phyloP scores from a whole-genome alignment of 2,329 filamentous ascomycete species.

The Cadophora gregata region DNA sequence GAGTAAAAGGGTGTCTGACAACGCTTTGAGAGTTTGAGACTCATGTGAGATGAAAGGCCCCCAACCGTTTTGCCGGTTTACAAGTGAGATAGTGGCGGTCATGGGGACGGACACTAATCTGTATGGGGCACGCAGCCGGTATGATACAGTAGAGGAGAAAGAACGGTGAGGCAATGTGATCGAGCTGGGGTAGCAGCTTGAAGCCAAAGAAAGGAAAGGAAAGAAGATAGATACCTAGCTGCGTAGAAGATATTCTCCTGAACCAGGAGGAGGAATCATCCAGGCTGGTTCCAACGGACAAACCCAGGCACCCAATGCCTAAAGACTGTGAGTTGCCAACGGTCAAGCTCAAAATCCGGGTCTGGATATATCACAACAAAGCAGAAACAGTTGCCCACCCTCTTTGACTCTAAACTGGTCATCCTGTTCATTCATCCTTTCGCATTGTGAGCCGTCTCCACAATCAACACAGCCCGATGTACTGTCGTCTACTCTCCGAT shows the following conservation, averaged over 20 bases:
- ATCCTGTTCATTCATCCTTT: too few species aligned
- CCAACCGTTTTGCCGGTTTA: constrained; percentile 7
- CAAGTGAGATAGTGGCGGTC: constrained; percentile 14
- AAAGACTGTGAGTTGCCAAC: not conserved
- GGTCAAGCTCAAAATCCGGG: not conserved
- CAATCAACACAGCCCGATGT: constrained; percentile 8
- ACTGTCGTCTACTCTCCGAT: constrained; percentile 9
- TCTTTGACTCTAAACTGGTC: not conserved
- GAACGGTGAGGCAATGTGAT: constrained; percentile 7
- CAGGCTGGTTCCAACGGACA: not conserved
- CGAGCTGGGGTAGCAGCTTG: constrained; percentile 13
- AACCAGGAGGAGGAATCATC: not conserved
- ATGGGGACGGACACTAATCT: not conserved
- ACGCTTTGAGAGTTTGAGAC: not conserved
- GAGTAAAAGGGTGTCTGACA: not conserved
- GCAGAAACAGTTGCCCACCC: not conserved
- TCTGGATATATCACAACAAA: not conserved
- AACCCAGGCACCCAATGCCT: not conserved
- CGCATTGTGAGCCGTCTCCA: constrained; percentile 18
- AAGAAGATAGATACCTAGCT: not conserved
- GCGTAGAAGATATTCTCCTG: not conserved
- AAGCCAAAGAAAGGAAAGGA: not conserved
- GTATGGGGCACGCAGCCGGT: not conserved
- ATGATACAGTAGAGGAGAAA: not conserved
- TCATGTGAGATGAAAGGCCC: not conserved